Evolutionary conservation across 1,139 yeast species (phyloP), one percentile per base, ranked within the genome.

Genomic region (Pichia sp.): DNA sequence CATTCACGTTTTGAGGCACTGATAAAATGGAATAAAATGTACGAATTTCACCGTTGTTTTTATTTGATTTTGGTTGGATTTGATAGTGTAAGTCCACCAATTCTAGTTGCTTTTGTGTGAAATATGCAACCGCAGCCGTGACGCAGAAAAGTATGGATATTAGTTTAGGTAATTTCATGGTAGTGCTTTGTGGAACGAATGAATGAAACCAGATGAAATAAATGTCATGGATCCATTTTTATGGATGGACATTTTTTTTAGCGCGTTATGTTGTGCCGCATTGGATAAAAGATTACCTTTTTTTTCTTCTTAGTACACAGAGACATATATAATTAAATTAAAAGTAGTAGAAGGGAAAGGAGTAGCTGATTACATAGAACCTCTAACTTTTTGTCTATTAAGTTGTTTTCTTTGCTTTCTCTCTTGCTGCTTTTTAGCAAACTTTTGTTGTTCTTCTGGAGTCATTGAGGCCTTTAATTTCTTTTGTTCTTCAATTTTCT

Each of bases 381-480:
- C 50, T 55, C 65, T 60, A 34, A 64, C 66, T 45, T 59, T 63
- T 51, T 62, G 66, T 46, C 58, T 57, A 40, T 60, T 63, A 56
- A 55, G 49, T 51, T 52, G 55, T 49, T 60, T 63, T 56, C 67
- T 62, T 52, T 64, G 66, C 47, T 58, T 62, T 53, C 59, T 63
- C 27, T 63, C 83, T 55, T 72, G 72, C 69, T 77, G 80, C 70
- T 82, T 87, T 70, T 79, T 84, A 59, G 85, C 94, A 48, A 77
- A 67, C 68, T 83, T 87, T 59, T 81, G 80, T 66, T 80, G 86
- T 61, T 82, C 87, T 63, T 83, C 89, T 54, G 86, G 79, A 42
- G 82, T 73, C 63, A 83, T 67, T 53, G 73, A 72, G 59, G 80
- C 79, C 55, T 74, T 72, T 60, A 80, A 76, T 62, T 77, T 76